Evolutionary conservation across 495 filamentous ascomycete species (phyloP), one percentile per base, ranked within the genome.

Genomic region (Jackrogersella multiformis): DNA sequence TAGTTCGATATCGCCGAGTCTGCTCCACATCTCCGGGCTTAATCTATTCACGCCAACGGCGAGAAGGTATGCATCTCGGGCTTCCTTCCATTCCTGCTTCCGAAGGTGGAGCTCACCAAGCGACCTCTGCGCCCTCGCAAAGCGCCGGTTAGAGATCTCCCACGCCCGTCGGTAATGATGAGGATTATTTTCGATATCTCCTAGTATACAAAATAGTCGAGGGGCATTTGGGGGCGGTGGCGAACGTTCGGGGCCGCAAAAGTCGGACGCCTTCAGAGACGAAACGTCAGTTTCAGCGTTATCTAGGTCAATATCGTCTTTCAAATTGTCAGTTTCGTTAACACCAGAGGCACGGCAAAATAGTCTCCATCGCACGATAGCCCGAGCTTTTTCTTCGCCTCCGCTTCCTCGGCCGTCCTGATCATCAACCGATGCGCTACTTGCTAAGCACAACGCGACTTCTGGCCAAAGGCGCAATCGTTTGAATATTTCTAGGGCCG

Each of bases 401-500:
- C 74, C 76, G 26, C 72, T 77, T 2, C 81, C 80, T 3, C 80
- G 75, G 9, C 80, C 81, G 21, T 76, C 78, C 41, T 88, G 83
- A 35, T 96, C 92, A 1, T 89, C 90, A 1, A 86, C 86, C 10
- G 90, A 90, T 0, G 78, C 78, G 58, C 74, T 74, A 34, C 75
- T 79, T 5, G 84, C 83, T 73, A 90, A 92, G 76, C 95, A 99
- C 0, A 99, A 83, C 0, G 96, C 95, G 7, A 91, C 92, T 78
- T 99, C 95, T 8, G 95, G 90, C 94, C 94, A 98, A 79, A 99
- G 89, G 45, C 94, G 88, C 9, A 99, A 82, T 2, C 95, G 85
- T 78, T 96, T 93, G 78, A 97, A 99, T 69, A 99, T 98, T 51
- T 97, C 95, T 9, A 99, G 84, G 0, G 95, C 95, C 0, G 94